Evolutionary conservation across 148 eudicot genomes (phyloP).

Genomic region (Vaccinium darrowii): DNA sequence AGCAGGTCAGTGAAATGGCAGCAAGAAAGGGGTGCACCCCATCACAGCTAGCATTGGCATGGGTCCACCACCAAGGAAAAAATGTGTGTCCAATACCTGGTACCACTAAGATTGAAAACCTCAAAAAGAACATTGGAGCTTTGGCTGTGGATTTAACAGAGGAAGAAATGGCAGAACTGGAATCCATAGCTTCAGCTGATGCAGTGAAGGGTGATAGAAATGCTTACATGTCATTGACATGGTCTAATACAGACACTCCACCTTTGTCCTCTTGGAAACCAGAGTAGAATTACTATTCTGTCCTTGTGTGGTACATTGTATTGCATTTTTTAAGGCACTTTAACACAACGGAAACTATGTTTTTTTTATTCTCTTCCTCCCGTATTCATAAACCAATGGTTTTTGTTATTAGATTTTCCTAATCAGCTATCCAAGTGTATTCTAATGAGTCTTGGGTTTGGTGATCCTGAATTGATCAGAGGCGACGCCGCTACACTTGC

Average conservation of each 20-base stretch:
- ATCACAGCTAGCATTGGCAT: constrained; percentile 20
- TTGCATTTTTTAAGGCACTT: too few species aligned
- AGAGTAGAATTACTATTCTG: neutral
- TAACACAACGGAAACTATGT: too few species aligned
- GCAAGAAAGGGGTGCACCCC: constrained; percentile 20
- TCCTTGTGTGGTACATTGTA: neutral
- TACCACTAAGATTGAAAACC: constrained; percentile 1
- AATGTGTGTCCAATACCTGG: constrained; percentile 21
- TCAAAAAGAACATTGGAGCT: neutral
- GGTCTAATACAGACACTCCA: neutral
- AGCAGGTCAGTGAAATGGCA: constrained; percentile 17
- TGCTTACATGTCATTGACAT: neutral
- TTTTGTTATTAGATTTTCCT: too few species aligned
- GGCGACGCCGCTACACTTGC: too few species aligned
- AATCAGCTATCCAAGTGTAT: too few species aligned
- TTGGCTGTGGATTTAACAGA: neutral
- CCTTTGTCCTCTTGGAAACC: neutral
- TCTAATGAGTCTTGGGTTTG: too few species aligned
- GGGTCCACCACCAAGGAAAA: constrained; percentile 18
- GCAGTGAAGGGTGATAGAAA: neutral
- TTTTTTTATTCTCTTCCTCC: too few species aligned
- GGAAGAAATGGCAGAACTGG: neutral
- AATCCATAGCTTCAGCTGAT: neutral
- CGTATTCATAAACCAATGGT: too few species aligned
- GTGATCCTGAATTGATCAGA: too few species aligned